These are phyloP conservation scores for Panaeolus papilionaceus DNA, from an alignment of 768 basidiomycete species.

Conservation along the genomic window DNA sequence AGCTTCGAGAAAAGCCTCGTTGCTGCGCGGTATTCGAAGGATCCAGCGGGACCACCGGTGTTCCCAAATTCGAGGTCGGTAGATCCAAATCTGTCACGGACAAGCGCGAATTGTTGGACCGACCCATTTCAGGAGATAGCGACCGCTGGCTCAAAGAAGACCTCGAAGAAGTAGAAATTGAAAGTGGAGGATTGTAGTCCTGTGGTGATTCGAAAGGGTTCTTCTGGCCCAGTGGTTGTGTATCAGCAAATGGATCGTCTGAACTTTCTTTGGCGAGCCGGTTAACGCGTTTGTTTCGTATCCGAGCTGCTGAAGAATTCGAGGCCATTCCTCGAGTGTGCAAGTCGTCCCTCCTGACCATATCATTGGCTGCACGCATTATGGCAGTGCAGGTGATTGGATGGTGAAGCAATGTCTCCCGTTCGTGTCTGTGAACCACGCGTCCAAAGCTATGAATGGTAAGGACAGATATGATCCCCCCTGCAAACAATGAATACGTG, in stretches of 20 bases:
- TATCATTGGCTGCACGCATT: constrained; percentile 34
- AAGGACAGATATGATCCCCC: constrained; percentile 60
- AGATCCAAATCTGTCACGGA: constrained; percentile 25
- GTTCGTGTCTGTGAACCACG: constrained; percentile 66
- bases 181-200: constrained; percentile 10
- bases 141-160: constrained; percentile 18
- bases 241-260: constrained; percentile 42
- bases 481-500: constrained; percentile 35
- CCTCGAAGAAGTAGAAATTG: background rate
- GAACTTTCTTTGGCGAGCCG: constrained; percentile 20
- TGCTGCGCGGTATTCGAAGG: constrained; percentile 30
- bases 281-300: constrained; percentile 22
- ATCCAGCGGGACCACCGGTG: constrained; percentile 35
- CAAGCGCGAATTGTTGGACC: background rate
- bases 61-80: constrained; percentile 36
- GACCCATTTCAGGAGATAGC: background rate
- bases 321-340: constrained; percentile 19
- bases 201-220: constrained; percentile 22
- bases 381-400: constrained; percentile 48
- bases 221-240: constrained; percentile 27
- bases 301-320: constrained; percentile 19
- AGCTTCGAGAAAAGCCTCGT: constrained; percentile 34
- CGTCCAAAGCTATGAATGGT: constrained; percentile 65
- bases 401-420: constrained; percentile 58
- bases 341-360: constrained; percentile 20